A percentile compares a stretch with the other conserved stretches of the same genome.
Conservation (phyloP, 176 grass and related monocot genomes). For the Carex kokanica region DNA sequence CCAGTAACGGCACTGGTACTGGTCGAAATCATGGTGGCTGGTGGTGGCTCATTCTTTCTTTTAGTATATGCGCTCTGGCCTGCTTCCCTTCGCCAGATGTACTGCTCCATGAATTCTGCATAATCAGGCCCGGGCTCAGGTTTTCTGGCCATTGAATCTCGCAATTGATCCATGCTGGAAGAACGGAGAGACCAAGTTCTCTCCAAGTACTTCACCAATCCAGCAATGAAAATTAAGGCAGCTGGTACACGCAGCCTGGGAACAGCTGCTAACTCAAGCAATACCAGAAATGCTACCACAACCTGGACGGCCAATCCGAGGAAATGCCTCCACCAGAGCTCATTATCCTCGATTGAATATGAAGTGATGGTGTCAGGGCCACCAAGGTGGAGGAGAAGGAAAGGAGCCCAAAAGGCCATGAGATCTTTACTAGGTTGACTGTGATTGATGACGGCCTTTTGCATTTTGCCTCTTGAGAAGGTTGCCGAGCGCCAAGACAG, state of each 20-base stretch:
- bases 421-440: neutral
- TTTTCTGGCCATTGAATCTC: conserved; percentile 9
- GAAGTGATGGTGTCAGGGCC: conserved; percentile 43
- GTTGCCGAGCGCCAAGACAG: conserved; percentile 31
- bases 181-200: conserved; percentile 15
- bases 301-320: conserved; percentile 21
- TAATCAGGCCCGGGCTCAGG: no score
- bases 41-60: neutral
- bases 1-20: no score
- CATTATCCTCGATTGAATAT: conserved; percentile 34
- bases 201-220: conserved; percentile 25
- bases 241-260: neutral
- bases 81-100: no score
- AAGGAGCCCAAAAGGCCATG: conserved; percentile 37
- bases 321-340: conserved; percentile 33
- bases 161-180: conserved; percentile 28
- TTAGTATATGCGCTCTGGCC: no score
- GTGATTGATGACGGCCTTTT: no score
- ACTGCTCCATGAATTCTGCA: no score
- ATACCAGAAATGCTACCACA: neutral
- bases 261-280: conserved; percentile 1
- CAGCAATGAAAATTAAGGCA: conserved; percentile 5
- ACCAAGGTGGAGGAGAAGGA: no score
- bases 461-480: conserved; percentile 4
- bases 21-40: neutral